Evolutionary conservation across 306 rosid genomes (phyloP).

Genomic region (Calophaca sinica): DNA sequence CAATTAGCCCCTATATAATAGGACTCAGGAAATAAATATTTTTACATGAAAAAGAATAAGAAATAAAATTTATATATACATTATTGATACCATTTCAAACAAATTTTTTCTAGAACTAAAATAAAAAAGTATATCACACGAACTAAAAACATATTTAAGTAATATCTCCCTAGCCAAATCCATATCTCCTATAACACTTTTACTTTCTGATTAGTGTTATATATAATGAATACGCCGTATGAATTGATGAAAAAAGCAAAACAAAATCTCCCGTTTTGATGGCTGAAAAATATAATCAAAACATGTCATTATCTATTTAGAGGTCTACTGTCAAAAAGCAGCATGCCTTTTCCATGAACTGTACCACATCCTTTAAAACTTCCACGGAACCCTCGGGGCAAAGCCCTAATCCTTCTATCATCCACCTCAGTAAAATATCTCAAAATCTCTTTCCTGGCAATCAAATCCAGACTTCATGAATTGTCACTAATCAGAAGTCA

Average conservation of each 20-base stretch:
- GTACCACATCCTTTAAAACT: not conserved
- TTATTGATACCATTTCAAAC: too few species aligned
- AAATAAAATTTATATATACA: too few species aligned
- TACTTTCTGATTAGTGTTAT: too few species aligned
- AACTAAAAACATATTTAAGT: too few species aligned
- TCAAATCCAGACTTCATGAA: slow-evolving; percentile 28
- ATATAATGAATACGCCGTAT: too few species aligned
- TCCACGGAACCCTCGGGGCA: not conserved
- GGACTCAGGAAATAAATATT: too few species aligned
- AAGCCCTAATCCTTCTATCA: not conserved
- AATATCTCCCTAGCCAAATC: too few species aligned
- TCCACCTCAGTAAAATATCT: slow-evolving; percentile 6
- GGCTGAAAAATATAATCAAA: slow-evolving; percentile 4
- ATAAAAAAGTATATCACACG: too few species aligned
- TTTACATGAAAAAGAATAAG: too few species aligned
- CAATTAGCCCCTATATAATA: too few species aligned
- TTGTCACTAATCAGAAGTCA: slow-evolving; percentile 2
- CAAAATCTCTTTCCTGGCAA: not conserved
- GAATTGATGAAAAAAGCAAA: slow-evolving; percentile 11
- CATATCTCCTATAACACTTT: too few species aligned
- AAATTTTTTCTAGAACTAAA: too few species aligned
- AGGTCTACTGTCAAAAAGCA: not conserved
- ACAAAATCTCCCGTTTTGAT: not conserved
- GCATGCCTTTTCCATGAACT: not conserved
- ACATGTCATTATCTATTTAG: not conserved